These are phyloP conservation scores for Hygrocybe coccinea DNA, from an alignment of 768 basidiomycete species.

Conservation along the genomic window DNA sequence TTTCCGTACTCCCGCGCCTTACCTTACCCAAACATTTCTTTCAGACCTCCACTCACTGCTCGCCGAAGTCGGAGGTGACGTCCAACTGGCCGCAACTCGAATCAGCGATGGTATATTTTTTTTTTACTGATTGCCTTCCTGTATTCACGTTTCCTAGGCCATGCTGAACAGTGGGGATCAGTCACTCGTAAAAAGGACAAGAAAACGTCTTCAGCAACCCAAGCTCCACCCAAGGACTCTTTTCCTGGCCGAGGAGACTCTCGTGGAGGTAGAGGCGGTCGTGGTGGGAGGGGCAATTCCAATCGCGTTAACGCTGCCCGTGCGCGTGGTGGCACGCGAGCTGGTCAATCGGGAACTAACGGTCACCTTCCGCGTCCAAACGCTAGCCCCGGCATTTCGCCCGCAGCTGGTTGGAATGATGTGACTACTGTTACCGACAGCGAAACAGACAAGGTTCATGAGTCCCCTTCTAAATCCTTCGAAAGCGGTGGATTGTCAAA, in stretches of 20 bases:
- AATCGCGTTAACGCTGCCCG: constrained; percentile 51
- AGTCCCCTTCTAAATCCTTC: no score
- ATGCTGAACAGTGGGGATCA: constrained; percentile 75
- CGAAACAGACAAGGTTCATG: not conserved
- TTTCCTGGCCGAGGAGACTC: constrained; percentile 47
- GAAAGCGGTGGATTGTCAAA: no score
- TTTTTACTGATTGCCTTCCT: not conserved
- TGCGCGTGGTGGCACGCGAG: constrained; percentile 47
- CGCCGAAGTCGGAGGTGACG: constrained; percentile 62
- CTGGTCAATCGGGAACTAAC: constrained; percentile 29
- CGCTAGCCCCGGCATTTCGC: constrained; percentile 36
- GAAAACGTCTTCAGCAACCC: constrained; percentile 46
- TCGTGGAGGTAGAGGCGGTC: constrained; percentile 58
- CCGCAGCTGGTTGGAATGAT: constrained; percentile 24
- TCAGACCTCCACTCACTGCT: constrained; percentile 68
- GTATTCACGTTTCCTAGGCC: constrained; percentile 40
- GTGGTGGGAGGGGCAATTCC: constrained; percentile 55
- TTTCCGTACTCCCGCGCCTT: constrained; percentile 18
- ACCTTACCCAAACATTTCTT: constrained; percentile 19
- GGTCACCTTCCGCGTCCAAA: constrained; percentile 31
- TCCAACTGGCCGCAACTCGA: constrained; percentile 62
- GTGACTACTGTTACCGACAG: constrained; percentile 6
- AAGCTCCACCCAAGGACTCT: constrained; percentile 48
- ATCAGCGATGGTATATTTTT: constrained; percentile 63
- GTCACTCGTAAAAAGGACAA: constrained; percentile 88